phyloP scores from a whole-genome alignment of 1,139 yeast genomes.

The Suhomyces anneliseae region DNA sequence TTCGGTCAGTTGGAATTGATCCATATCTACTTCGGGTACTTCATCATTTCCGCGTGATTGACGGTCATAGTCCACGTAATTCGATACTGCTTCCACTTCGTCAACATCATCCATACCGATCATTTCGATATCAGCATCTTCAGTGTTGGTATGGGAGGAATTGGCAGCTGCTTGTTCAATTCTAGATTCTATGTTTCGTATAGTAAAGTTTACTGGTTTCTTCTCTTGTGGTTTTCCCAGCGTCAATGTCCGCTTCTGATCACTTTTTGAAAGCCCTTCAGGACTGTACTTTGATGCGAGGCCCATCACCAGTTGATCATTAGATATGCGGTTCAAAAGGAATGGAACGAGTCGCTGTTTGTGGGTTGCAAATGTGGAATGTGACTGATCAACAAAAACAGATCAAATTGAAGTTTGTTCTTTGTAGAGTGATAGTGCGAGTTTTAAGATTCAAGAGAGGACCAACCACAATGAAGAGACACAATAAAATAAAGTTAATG shows the following conservation, averaged over 20 bases:
- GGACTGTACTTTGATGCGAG: constrained; percentile 51
- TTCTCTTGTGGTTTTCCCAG: constrained; percentile 24
- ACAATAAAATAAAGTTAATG: too few species aligned
- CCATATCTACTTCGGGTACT: constrained; percentile 3
- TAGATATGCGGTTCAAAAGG: too few species aligned
- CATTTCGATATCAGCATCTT: constrained; percentile 51
- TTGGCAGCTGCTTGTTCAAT: constrained; percentile 29
- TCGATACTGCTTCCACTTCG: constrained; percentile 48
- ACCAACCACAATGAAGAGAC: too few species aligned
- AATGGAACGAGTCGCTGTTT: too few species aligned
- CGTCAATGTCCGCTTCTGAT: constrained; percentile 33
- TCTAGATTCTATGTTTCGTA: constrained; percentile 34
- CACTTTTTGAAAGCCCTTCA: constrained; percentile 34
- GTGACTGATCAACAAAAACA: too few species aligned
- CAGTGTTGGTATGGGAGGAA: constrained; percentile 8
- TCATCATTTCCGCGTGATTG: neutral
- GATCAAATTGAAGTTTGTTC: too few species aligned
- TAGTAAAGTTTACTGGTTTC: constrained; percentile 26
- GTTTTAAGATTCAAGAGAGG: too few species aligned
- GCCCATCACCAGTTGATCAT: constrained; percentile 14
- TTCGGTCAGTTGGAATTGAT: constrained; percentile 6
- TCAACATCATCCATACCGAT: constrained; percentile 47
- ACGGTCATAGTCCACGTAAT: constrained; percentile 27
- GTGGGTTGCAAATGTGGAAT: too few species aligned
- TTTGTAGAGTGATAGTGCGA: too few species aligned